Conservation (phyloP, 73 alveolate genomes). For the Paramecium bursaria region DNA sequence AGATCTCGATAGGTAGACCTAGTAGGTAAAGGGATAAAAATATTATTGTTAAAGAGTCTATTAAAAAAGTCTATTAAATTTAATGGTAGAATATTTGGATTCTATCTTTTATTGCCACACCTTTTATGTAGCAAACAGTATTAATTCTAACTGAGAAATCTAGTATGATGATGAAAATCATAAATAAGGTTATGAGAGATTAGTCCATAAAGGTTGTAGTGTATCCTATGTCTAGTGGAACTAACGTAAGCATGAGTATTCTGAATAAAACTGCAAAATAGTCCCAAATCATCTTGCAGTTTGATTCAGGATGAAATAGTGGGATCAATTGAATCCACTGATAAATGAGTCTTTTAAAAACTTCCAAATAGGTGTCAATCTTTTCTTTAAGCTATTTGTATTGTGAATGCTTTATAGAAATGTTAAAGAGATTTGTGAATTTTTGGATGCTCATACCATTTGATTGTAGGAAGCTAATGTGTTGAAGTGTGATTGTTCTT, state of each 20-base stretch:
- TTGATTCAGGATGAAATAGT: not conserved
- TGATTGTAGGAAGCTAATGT: not conserved
- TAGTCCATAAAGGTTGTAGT: not conserved
- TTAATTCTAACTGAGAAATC: conserved; percentile 14
- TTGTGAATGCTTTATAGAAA: not conserved
- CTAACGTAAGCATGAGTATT: not conserved
- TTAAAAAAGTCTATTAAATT: not conserved
- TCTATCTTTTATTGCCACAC: conserved; percentile 19
- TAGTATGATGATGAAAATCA: not conserved
- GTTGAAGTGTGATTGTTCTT: not conserved
- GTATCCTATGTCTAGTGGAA: not conserved
- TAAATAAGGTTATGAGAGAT: not conserved
- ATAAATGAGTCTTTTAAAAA: not conserved
- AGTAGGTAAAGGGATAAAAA: not conserved
- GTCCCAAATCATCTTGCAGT: conserved; percentile 13
- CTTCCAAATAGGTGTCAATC: not conserved
- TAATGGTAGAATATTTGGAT: not conserved
- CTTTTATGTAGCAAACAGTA: not conserved
- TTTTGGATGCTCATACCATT: conserved; percentile 5
- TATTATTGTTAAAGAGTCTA: conserved; percentile 1
- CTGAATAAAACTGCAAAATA: conserved; percentile 9
- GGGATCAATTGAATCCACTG: not conserved
- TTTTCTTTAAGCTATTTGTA: not conserved
- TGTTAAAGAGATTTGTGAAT: conserved; percentile 12
- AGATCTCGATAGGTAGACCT: not conserved